These are phyloP conservation scores for Cornus controversa DNA, from an alignment of 148 eudicot genomes.

Conservation along the genomic window DNA sequence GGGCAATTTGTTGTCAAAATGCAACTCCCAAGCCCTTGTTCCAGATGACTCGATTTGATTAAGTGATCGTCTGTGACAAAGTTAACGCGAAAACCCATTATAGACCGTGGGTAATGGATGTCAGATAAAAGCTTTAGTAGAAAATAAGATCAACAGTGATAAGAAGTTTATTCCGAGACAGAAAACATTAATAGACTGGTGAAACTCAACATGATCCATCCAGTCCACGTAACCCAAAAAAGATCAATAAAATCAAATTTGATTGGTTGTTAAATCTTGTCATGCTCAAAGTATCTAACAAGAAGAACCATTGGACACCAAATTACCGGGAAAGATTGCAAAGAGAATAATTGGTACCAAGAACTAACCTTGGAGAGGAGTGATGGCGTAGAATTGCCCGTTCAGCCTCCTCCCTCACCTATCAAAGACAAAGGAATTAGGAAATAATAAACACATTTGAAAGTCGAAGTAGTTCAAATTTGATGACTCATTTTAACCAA, in stretches of 20 bases:
- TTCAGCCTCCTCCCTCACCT: constrained; percentile 74
- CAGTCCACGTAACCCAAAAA: background rate
- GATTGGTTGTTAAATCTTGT: background rate
- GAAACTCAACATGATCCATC: background rate
- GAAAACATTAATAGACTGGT: background rate
- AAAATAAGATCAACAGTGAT: constrained; percentile 4
- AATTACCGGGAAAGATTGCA: background rate
- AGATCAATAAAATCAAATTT: background rate
- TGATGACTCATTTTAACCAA: background rate
- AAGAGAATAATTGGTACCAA: background rate
- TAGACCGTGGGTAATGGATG: background rate
- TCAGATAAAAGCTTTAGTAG: background rate
- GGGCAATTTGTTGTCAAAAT: constrained; percentile 44
- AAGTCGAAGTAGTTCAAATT: background rate
- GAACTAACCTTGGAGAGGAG: constrained; percentile 50
- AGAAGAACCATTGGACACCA: background rate
- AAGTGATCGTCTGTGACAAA: constrained; percentile 32
- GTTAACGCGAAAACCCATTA: background rate
- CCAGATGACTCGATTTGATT: constrained; percentile 36
- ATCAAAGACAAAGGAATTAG: constrained; percentile 14
- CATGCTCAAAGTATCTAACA: background rate
- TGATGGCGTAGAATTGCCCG: constrained; percentile 23
- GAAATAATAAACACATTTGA: background rate
- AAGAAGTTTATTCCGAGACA: background rate
- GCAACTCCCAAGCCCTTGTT: constrained; percentile 45